Evolutionary conservation across 768 basidiomycete species (phyloP).

Genomic region (Xanthoconium stramineum): DNA sequence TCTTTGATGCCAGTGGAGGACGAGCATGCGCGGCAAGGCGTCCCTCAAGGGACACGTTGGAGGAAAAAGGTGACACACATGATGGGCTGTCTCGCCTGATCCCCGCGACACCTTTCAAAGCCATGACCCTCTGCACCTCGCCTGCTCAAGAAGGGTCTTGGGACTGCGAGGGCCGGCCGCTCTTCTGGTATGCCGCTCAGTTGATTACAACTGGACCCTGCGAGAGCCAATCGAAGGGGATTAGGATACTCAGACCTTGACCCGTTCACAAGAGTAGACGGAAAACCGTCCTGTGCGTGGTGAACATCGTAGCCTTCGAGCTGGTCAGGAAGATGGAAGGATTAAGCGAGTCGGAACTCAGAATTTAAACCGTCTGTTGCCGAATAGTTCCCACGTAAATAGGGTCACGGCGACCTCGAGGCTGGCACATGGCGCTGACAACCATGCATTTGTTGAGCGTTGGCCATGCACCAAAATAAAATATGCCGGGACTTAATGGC

Average conservation of each 20-base stretch:
- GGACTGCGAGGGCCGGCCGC: constrained; percentile 30
- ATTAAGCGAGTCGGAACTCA: background rate
- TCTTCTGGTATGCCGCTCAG: constrained; percentile 68
- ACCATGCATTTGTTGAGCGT: too few relatives aligned
- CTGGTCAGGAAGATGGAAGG: constrained; percentile 24
- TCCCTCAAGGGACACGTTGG: constrained; percentile 5
- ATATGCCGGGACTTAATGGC: too few relatives aligned
- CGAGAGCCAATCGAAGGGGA: constrained; percentile 61
- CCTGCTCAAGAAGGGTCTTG: constrained; percentile 37
- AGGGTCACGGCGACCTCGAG: background rate
- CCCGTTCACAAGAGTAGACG: constrained; percentile 57
- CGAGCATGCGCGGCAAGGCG: constrained; percentile 6
- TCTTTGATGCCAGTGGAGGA: background rate
- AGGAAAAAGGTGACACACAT: constrained; percentile 8
- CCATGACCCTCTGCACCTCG: constrained; percentile 7
- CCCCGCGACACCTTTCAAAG: constrained; percentile 56
- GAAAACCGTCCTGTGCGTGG: constrained; percentile 41
- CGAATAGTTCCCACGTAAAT: background rate
- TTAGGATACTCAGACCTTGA: constrained; percentile 70
- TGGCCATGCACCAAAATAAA: too few relatives aligned
- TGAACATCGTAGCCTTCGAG: constrained; percentile 66
- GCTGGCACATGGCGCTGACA: too few relatives aligned
- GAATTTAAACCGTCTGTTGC: background rate
- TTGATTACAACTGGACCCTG: constrained; percentile 53
- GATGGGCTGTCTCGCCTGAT: constrained; percentile 36